Evolutionary conservation across 768 basidiomycete genomes (phyloP).

Genomic region (Boletus patriciae): DNA sequence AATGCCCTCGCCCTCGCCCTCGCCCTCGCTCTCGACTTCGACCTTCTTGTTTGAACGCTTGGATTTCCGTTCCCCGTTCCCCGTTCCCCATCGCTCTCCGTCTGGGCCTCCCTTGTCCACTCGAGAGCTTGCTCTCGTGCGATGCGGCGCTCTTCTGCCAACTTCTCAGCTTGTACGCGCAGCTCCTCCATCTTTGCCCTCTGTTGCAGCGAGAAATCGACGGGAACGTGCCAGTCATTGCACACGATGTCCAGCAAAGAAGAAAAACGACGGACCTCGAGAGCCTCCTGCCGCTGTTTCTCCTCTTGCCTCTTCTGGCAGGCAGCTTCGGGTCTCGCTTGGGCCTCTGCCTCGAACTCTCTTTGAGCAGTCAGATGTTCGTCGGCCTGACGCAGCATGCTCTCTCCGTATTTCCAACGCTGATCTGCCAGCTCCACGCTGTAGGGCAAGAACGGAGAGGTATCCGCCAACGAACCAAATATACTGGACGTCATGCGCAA

Average conservation of each 20-base stretch:
- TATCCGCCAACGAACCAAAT: constrained; percentile 81
- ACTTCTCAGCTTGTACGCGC: constrained; percentile 66
- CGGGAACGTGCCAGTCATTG: neutral
- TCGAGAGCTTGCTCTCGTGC: constrained; percentile 78
- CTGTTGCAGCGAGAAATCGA: constrained; percentile 35
- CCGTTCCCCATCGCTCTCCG: constrained; percentile 76
- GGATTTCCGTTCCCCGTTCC: constrained; percentile 62
- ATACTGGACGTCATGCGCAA: constrained; percentile 46
- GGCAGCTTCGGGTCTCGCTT: constrained; percentile 74
- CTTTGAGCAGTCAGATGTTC: constrained; percentile 75
- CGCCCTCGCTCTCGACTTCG: constrained; percentile 47
- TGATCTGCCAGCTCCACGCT: constrained; percentile 86
- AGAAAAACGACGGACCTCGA: constrained; percentile 53
- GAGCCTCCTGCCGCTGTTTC: constrained; percentile 57
- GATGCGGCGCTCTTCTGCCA: constrained; percentile 75
- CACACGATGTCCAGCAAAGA: neutral
- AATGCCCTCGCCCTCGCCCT: constrained; percentile 50
- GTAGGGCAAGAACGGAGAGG: constrained; percentile 71
- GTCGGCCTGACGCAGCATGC: constrained; percentile 76
- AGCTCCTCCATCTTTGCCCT: constrained; percentile 61
- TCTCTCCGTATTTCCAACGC: constrained; percentile 85
- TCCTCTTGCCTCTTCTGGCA: constrained; percentile 80
- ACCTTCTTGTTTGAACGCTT: constrained; percentile 57
- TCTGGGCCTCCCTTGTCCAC: constrained; percentile 69
- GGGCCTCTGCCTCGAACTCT: constrained; percentile 67